Base-by-base conservation (phyloP, 495 filamentous ascomycete genomes). In the Endocarpon pusillum region DNA sequence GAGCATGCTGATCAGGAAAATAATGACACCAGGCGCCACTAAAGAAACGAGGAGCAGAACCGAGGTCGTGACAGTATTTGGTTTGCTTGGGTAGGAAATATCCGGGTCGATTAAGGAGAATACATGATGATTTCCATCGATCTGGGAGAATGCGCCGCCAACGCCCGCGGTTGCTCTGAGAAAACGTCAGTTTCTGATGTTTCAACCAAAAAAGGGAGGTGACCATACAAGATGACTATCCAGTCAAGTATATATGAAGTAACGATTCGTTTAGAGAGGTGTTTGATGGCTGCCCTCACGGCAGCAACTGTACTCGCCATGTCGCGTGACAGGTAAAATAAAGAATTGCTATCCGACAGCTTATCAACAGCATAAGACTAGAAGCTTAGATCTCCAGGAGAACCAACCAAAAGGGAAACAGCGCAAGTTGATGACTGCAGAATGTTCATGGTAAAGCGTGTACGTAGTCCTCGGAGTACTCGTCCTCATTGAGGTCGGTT, bases 1-100 rank as follows among this genome's bases (percentile, higher is more conserved):
- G 11, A 71, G 30, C 7, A 73, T 41, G 32, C 53, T 52, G 4
- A 67, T 45, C 8, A 68, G 4, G 17, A 66, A 43, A 25, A 71
- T 59, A 8, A 76, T 51, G 11, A 63, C 43, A 1, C 52, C 69
- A 1, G 76, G 76, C 2, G 58, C 57, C 12, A 77, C 32, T 16
- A 77, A 42, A 0, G 57, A 41, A 19, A 66, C 56, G 1, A 73
- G 39, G 16, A 70, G 30, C 11, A 78, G 49, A 7, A 68, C 52
- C 17, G 36, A 40, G 6, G 53, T 64, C 3, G 66, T 54, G 10
- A 81, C 62, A n/a, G 64, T 76, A 25, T 76, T 66, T 2, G 51
- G 42, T 15, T 49, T 53, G 41, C 61, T 61, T 0, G 75, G 76
- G 41, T 58, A 75, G 24, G 71, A 66, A 40, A 80, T 75, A 19